These are phyloP conservation scores for Erodium texanum DNA, from an alignment of 441 rosid species.

Conservation along the genomic window DNA sequence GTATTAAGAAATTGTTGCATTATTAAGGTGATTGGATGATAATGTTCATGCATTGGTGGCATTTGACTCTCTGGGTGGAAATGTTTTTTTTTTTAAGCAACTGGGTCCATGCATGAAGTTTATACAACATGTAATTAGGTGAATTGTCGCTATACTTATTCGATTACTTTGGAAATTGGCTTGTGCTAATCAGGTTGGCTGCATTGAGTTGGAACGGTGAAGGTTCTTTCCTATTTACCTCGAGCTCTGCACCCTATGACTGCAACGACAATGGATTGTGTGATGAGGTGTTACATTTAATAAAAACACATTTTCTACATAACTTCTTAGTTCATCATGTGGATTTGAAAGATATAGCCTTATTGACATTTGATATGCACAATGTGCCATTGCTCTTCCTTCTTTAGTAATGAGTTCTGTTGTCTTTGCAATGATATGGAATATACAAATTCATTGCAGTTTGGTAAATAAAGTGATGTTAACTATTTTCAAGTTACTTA, in stretches of 20 bases:
- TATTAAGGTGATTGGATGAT: too few species aligned
- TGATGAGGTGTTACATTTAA: conserved; percentile 47
- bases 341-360: background rate
- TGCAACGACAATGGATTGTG: conserved; percentile 66
- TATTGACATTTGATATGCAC: background rate
- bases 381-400: background rate
- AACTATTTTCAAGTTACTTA: too few species aligned
- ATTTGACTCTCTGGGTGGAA: too few species aligned
- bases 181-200: conserved; percentile 48
- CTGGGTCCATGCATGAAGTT: too few species aligned
- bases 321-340: background rate
- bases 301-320: conserved; percentile 9
- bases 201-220: conserved; percentile 75
- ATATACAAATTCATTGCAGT: too few species aligned
- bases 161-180: conserved; percentile 8
- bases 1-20: too few species aligned
- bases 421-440: too few species aligned
- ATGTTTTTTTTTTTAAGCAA: too few species aligned
- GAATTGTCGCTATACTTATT: background rate
- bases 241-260: conserved; percentile 79
- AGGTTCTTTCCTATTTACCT: conserved; percentile 79
- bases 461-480: too few species aligned
- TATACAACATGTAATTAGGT: too few species aligned
- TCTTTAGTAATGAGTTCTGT: background rate
- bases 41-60: background rate